Base-by-base conservation (phyloP, 306 rosid species). In the Cucurbita ficifolia region DNA sequence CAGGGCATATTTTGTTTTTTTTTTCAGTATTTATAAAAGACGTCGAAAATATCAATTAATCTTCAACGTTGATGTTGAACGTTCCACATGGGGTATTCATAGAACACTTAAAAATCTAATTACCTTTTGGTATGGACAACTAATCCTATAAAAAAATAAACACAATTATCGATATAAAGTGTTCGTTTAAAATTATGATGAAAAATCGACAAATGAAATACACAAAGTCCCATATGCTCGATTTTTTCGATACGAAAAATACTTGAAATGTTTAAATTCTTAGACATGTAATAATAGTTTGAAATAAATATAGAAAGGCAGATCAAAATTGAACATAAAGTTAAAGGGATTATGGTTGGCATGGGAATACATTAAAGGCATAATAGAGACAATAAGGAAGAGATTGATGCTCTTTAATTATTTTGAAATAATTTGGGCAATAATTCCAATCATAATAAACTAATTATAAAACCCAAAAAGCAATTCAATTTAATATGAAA, bases 401-500 rank as follows among this genome's bases (percentile, higher is more conserved):
- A 62, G 42, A 69, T 13, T 45, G 74, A 69, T 45, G 6, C 74
- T 13, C 38, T 49, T 46, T 24, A 16, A 62, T 62, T 59, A 38
- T 7, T 11, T 62, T 17, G 49, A 45, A 69, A 69, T 69, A 50
- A 69, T 69, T 33, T 69, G 35, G 36, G 8, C 21, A 69, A 69
- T 69, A 69, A 46, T 69, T 17, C 38, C 22, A 73, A 76, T 76
- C 85, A 76, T 73, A 83, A 81, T 75, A 81, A 76, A 81, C 83
- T 82, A 80, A 53, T 61, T 82, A 75, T 80, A 48, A 33, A 72
- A 18, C 74, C 55, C 56, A 72, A 84, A 88, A 92, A 79, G 85
- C 79, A 75, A 83, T 72, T 76, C 22, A 70, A 75, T 84, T 60
- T 75, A 64, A 79, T 35, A 87, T 73, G 7, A 51, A 14, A 53